Conservation (phyloP, 2,329 filamentous ascomycete genomes). For the Zymoseptoria pseudotritici region DNA sequence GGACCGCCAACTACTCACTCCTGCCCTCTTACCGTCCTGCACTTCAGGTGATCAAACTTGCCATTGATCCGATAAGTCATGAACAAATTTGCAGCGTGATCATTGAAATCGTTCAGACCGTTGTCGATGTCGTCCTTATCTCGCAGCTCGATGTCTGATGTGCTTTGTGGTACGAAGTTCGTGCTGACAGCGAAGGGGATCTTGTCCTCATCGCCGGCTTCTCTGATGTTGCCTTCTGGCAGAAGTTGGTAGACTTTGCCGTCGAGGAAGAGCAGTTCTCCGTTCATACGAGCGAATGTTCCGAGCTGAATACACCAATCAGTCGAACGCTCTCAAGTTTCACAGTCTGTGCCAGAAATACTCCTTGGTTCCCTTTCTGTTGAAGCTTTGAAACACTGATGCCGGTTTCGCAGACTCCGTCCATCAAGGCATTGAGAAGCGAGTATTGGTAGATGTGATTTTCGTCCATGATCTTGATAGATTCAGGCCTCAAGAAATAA, state of each 20-base stretch:
- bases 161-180: slow-evolving; percentile 25
- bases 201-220: slow-evolving; percentile 28
- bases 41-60: slow-evolving; percentile 25
- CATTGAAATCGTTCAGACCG: slow-evolving; percentile 21
- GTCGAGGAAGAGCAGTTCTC: slow-evolving; percentile 39
- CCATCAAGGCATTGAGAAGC: slow-evolving; percentile 39
- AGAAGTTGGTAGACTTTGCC: slow-evolving; percentile 37
- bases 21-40: slow-evolving; percentile 27
- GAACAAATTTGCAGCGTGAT: slow-evolving; percentile 26
- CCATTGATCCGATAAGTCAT: slow-evolving; percentile 29
- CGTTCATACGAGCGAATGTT: slow-evolving; percentile 39
- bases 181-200: slow-evolving; percentile 36
- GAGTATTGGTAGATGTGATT: slow-evolving; percentile 41
- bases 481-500: too few relatives aligned
- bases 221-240: slow-evolving; percentile 29
- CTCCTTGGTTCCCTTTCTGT: slow-evolving; percentile 42
- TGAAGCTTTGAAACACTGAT: slow-evolving; percentile 42
- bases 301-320: slow-evolving; percentile 29
- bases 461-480: slow-evolving; percentile 21
- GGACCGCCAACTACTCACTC: slow-evolving; percentile 7
- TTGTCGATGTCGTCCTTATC: slow-evolving; percentile 23
- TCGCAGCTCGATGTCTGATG: slow-evolving; percentile 15
- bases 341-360: not conserved
- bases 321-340: not conserved
- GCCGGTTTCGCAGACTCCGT: slow-evolving; percentile 39